Evolutionary conservation across 306 rosid species (phyloP).

Genomic region (Pyrus betulifolia): DNA sequence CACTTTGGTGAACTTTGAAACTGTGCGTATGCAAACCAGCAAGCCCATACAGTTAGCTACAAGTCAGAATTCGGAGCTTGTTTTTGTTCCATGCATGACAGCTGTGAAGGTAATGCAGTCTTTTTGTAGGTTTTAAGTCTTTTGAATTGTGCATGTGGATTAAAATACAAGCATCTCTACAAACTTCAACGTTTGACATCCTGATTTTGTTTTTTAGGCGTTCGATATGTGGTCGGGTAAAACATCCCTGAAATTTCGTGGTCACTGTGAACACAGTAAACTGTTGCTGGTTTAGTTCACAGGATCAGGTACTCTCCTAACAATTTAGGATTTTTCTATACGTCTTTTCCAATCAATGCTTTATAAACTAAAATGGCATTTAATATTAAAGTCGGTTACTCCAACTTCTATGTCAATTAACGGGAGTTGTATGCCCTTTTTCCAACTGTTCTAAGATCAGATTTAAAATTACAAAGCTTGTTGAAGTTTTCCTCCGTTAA

Average conservation of each 20-base stretch:
- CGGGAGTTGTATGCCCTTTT: not conserved
- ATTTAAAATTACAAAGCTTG: constrained; percentile 8
- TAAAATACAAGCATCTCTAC: not conserved
- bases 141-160: not conserved
- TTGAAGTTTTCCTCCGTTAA: not conserved
- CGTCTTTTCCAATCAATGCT: not conserved
- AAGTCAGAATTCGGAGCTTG: constrained; percentile 50
- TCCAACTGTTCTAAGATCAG: constrained; percentile 8
- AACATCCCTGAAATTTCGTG: constrained; percentile 49
- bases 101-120: constrained; percentile 55
- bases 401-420: not conserved
- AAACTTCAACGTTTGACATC: constrained; percentile 3
- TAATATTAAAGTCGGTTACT: too few species aligned
- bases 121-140: constrained; percentile 1
- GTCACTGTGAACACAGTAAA: constrained; percentile 78
- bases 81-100: constrained; percentile 95
- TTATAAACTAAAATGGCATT: not conserved
- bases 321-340: not conserved
- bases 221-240: constrained; percentile 90
- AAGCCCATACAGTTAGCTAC: constrained; percentile 91
- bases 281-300: constrained; percentile 73
- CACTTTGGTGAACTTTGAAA: constrained; percentile 91
- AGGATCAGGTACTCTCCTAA: constrained; percentile 59
- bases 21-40: constrained; percentile 72
- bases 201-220: constrained; percentile 46